A percentile compares a stretch with the other conserved stretches of the same genome.
Evolutionary conservation across 306 rosid genomes (phyloP).

Genomic region (Quercus gilva): DNA sequence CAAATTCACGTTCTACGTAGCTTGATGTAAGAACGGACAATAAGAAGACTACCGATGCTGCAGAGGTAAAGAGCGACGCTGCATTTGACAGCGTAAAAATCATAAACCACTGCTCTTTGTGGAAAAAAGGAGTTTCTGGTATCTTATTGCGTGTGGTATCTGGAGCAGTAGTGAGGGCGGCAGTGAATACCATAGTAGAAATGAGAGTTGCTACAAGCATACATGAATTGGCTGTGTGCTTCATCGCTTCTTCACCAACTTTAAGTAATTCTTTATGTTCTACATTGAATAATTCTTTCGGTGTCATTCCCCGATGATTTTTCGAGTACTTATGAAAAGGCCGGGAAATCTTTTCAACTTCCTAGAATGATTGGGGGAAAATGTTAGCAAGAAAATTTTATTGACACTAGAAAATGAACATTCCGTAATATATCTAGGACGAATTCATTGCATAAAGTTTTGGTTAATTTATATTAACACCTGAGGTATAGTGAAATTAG

Average conservation of each 20-base stretch:
- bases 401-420: too few relatives aligned
- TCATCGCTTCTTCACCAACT: not conserved
- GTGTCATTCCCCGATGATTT: not conserved
- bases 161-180: not conserved
- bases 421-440: too few relatives aligned
- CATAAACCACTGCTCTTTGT: not conserved
- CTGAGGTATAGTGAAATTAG: too few relatives aligned
- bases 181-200: not conserved
- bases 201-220: conserved; percentile 13
- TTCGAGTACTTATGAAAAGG: not conserved
- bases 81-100: conserved; percentile 2
- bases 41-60: not conserved
- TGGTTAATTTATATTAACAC: too few relatives aligned
- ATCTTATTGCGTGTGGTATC: not conserved
- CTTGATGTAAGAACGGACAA: conserved; percentile 2
- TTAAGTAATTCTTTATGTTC: not conserved
- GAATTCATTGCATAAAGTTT: too few relatives aligned
- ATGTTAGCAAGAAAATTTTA: not conserved
- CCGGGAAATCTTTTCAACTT: not conserved
- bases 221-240: not conserved
- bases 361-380: not conserved
- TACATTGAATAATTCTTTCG: not conserved
- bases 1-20: not conserved
- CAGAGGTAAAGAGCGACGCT: not conserved
- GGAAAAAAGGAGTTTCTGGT: not conserved